Evolutionary conservation across 352 stramenopile species (phyloP), one percentile per base, ranked within the genome.

Genomic region (Phytophthora pseudosyringae): DNA sequence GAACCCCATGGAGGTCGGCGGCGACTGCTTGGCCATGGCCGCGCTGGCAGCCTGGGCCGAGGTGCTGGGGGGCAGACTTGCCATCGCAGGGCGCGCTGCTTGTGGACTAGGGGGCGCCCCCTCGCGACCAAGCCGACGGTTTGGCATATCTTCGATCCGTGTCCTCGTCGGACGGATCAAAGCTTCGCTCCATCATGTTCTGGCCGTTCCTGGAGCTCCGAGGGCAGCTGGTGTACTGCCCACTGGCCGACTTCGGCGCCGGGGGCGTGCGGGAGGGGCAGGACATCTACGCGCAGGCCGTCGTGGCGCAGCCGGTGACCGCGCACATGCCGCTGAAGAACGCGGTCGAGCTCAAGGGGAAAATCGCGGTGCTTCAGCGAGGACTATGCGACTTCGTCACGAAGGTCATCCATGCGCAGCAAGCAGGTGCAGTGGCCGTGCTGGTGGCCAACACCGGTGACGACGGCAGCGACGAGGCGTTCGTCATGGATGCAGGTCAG

Each of bases 361-460:
- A 88, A 54, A 80, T 93, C 53, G 77, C 80, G 13, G 59, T 93
- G 13, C 69, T 93, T 11, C 73, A 93, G 46, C 80, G 86, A 1
- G 86, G 86, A 8, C 55, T 69, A 28, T 95, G 84, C 64, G 80
- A 93, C 71, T 95, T 94, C 64, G 69, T 93, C n/a, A 81, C 77
- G 29, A 95, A 95, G 59, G 78, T 81, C 38, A 41, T 85, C 15
- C 76, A 90, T 48, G 85, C 79, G 0, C 86, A 95, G 48, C 74
- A 73, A 13, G 86, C 86, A 7, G 84, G 87, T 8, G 85, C 83
- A 21, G 38, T 93, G 38, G 84, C 82, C 0, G 77, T 92, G 38
- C 41, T 95, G 16, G 78, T 95, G 16, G 80, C 80, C 25, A 93
- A 94, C 64, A 65, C 46, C 49, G 64, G 61, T 18, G 38, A 67